Evolutionary conservation across 2,329 filamentous ascomycete genomes (phyloP).

Genomic region (Penicillium hesseltinei): DNA sequence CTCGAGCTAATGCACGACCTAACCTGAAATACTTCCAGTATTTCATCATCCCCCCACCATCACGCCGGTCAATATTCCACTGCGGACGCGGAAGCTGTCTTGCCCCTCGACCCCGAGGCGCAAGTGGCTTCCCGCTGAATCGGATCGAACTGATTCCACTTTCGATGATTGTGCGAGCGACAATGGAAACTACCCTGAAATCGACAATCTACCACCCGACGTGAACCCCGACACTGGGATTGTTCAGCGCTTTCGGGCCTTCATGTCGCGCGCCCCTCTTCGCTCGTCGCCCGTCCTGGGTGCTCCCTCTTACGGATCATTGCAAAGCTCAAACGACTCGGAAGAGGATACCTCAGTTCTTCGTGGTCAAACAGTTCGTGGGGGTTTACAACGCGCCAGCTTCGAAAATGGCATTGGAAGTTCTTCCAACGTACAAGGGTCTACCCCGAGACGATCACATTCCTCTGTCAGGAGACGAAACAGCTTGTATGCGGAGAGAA

Average conservation of each 20-base stretch:
- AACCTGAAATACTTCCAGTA: conserved; percentile 7
- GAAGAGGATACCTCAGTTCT: conserved; percentile 29
- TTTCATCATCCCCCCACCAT: conserved; percentile 14
- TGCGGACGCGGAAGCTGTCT: conserved; percentile 26
- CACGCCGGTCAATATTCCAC: conserved; percentile 20
- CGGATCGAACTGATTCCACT: conserved; percentile 13
- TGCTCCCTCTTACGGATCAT: conserved; percentile 61
- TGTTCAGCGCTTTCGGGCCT: conserved; percentile 16
- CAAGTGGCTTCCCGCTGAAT: conserved; percentile 24
- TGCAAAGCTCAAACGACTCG: conserved; percentile 42
- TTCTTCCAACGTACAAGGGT: conserved; percentile 12
- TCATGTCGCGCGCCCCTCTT: conserved; percentile 55
- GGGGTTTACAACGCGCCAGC: conserved; percentile 6
- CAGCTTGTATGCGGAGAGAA: conserved; percentile 13
- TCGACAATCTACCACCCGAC: background rate
- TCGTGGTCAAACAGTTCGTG: background rate
- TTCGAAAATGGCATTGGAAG: conserved; percentile 15
- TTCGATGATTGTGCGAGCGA: conserved; percentile 8
- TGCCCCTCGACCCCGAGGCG: conserved; percentile 20
- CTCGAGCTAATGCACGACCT: conserved; percentile 15
- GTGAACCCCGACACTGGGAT: conserved; percentile 8
- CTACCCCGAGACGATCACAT: conserved; percentile 15
- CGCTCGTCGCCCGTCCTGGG: conserved; percentile 61
- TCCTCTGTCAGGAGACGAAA: conserved; percentile 18
- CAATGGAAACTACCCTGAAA: conserved; percentile 10